Evolutionary conservation across 352 stramenopile genomes (phyloP), one percentile per base, ranked within the genome.

Genomic region (Globisporangium sylvaticum): DNA sequence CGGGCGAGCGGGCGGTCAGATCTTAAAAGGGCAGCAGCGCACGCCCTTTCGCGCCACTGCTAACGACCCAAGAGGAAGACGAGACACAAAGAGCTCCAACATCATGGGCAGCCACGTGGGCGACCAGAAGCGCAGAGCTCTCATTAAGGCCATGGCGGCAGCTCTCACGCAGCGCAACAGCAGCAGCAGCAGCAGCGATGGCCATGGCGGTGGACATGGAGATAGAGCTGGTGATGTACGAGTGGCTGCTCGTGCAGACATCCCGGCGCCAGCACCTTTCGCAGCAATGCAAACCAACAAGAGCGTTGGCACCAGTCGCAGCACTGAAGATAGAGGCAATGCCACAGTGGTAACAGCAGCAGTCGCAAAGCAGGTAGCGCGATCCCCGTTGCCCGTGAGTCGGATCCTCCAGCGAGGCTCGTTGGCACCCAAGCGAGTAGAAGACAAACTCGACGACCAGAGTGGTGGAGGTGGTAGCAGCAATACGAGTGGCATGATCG

Each of bases 61-160:
- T n/a, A n/a, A n/a, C n/a, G n/a, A n/a, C 27, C 7, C 32, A 15
- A 48, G 24, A 42, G 42, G 48, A 39, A 67, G 4, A 22, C 18
- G 29, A 25, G 29, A 59, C 55, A n/a, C 53, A 42, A 64, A 29
- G 46, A 34, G 29, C 29, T 29, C 53, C 27, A 55, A 14, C 8
- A 14, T 39, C 20, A 84, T 87, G 75, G 74, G 72, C n/a, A 66
- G 78, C 34, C 67, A 80, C 25, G 65, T 65, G 29, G 71, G 74
- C 0, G 74, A 83, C 48, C 68, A 81, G 52, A 77, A 73, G 57
- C 74, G 65, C 24, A 66, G 64, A 15, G 66, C 75, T 64, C 70
- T 81, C 37, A 44, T 83, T 62, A 72, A 75, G 37, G 78, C 69
- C 20, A 83, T 83, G 68, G 72, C 77, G 27, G 58, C 68, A 22